Evolutionary conservation across 176 grass and related monocot species (phyloP).

Genomic region (Ananas comosus): DNA sequence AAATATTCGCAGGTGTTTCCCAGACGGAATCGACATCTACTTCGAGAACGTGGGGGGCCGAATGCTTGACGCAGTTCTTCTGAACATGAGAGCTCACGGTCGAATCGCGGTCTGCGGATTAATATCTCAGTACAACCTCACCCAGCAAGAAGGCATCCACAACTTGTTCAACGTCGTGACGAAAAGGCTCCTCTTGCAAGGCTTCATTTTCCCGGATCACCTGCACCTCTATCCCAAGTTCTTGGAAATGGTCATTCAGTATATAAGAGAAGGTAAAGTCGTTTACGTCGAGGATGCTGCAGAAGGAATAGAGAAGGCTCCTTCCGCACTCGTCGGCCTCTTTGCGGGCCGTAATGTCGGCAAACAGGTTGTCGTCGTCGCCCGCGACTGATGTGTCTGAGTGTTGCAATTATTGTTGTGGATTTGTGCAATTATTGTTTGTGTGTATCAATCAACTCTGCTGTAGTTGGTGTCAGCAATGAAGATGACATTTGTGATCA

Average conservation of each 20-base stretch:
- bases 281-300: constrained; percentile 43
- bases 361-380: constrained; percentile 54
- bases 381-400: background rate
- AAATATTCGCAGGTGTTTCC: constrained; percentile 31
- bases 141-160: constrained; percentile 27
- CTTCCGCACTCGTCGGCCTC: constrained; percentile 38
- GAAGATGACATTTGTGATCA: too few species aligned
- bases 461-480: too few species aligned
- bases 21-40: constrained; percentile 77
- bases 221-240: constrained; percentile 40
- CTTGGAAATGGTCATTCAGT: constrained; percentile 19
- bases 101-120: constrained; percentile 52
- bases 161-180: constrained; percentile 26
- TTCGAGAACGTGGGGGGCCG: constrained; percentile 68
- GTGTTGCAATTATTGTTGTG: too few species aligned
- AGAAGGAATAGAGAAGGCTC: constrained; percentile 44
- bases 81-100: constrained; percentile 48
- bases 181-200: constrained; percentile 43
- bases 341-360: constrained; percentile 55
- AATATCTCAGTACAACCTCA: constrained; percentile 72
- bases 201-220: constrained; percentile 42
- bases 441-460: too few species aligned
- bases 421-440: too few species aligned
- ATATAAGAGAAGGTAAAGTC: constrained; percentile 39
- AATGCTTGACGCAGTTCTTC: constrained; percentile 59